Conservation (phyloP, 257 asterid species). For the Solanum peruvianum region DNA sequence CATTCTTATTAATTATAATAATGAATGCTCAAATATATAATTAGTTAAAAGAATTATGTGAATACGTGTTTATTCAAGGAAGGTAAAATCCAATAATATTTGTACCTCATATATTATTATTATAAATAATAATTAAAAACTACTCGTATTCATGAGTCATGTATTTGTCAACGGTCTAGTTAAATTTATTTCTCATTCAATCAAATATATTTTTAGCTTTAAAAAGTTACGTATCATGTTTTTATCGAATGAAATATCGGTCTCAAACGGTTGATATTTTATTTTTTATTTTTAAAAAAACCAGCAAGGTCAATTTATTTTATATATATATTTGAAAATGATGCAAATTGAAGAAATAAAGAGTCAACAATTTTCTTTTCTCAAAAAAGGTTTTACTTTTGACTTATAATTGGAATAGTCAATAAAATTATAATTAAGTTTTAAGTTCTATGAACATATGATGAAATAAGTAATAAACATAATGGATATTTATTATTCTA, state of each 20-base stretch:
- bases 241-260: neutral
- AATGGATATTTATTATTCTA: neutral
- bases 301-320: too few species aligned
- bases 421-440: neutral
- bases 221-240: neutral
- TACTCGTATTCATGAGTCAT: too few species aligned
- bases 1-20: neutral
- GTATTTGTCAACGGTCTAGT: too few species aligned
- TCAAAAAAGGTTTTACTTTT: neutral
- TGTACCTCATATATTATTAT: too few species aligned
- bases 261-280: too few species aligned
- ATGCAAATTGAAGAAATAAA: neutral
- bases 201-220: too few species aligned
- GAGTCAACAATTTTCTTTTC: neutral
- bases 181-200: too few species aligned
- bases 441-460: neutral
- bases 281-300: too few species aligned
- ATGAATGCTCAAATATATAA: neutral
- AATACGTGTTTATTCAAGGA: neutral
- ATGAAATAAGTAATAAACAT: neutral
- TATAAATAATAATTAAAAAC: too few species aligned
- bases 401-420: neutral
- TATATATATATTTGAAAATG: too few species aligned
- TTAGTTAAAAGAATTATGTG: neutral
- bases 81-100: neutral